Conservation (phyloP, 345 rosid species). For the Brassica incana region DNA sequence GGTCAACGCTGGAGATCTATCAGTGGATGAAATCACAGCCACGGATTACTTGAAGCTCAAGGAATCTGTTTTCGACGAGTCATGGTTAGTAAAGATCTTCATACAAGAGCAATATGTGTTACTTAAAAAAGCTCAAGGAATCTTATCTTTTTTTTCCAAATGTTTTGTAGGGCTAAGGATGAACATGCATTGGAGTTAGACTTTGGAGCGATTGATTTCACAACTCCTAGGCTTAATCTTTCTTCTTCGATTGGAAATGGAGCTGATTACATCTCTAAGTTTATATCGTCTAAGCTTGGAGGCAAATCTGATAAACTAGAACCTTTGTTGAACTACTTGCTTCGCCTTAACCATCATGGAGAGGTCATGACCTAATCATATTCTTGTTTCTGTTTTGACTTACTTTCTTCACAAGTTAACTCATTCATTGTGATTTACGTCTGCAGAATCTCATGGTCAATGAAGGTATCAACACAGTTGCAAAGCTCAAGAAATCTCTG, state of each 20-base stretch:
- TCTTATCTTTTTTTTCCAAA: background rate
- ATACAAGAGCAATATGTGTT: background rate
- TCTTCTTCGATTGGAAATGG: conserved; percentile 88
- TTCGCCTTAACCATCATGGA: conserved; percentile 66
- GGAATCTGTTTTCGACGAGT: conserved; percentile 72
- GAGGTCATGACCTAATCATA: conserved; percentile 49
- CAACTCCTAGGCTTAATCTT: conserved; percentile 62
- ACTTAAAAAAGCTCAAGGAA: background rate
- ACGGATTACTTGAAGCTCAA: conserved; percentile 76
- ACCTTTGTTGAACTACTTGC: conserved; percentile 63
- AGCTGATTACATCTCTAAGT: conserved; percentile 59
- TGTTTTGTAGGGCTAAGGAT: conserved; percentile 69
- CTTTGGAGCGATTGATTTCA: conserved; percentile 72
- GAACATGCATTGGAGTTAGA: conserved; percentile 81
- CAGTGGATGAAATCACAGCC: conserved; percentile 55
- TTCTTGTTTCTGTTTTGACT: conserved; percentile 14
- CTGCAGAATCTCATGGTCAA: conserved; percentile 74
- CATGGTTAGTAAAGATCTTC: conserved; percentile 50
- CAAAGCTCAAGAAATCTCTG: conserved; percentile 66
- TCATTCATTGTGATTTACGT: background rate
- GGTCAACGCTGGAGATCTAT: conserved; percentile 61
- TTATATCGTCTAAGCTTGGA: conserved; percentile 56
- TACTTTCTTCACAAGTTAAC: background rate
- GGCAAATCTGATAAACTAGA: conserved; percentile 40
- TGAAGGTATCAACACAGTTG: conserved; percentile 53